Base-by-base conservation (phyloP, 257 asterid genomes). In the Solanum boliviense region DNA sequence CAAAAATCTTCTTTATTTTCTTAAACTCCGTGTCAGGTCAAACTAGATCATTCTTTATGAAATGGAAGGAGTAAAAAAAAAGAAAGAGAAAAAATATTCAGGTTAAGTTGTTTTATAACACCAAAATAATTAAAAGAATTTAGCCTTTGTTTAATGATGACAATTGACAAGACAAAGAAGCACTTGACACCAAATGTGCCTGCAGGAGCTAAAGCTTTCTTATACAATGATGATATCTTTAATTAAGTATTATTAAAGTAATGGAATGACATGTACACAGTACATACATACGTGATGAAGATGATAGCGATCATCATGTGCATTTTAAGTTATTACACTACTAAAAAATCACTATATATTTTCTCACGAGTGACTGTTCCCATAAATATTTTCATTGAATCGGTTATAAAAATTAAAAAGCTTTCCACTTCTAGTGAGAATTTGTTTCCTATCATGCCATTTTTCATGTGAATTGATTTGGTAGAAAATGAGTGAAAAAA, bases 281-380 rank as follows among this genome's bases (percentile, higher is more conserved):
- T 48, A 48, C 60, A 48, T 75, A 36, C 56, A 36, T 75, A 3
- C 32, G 10, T 36, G 56, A 75, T 75, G 27, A 75, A 39, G 46
- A 39, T 36, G 6, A 38, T 76, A 75, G 20, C 23, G 3, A 29
- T 71, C 41, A 71, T 70, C 25, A 18, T 34, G 27, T 72, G 44
- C 41, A 71, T 71, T 29, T 7, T 70, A 70, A 29, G 10, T 70
- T 29, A 70, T 29, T 15, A 13, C 1, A 4, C 13, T 9, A 1
- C 5, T 60, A 7, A 9, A 60, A 56, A 21, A 21, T 52, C 3
- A 60, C 5, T 9, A 23, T 9, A 48, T 60, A 23, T 21, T 60
- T 60, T 60, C 3, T 18, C 11, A 7, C 1, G 7, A 20, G 10
- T 3, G 13, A 60, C 3, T 60, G 1, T 9, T 60, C 0, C 0